Conservation (phyloP, 129 eudicot species). For the Chrysanthemum makinoi region DNA sequence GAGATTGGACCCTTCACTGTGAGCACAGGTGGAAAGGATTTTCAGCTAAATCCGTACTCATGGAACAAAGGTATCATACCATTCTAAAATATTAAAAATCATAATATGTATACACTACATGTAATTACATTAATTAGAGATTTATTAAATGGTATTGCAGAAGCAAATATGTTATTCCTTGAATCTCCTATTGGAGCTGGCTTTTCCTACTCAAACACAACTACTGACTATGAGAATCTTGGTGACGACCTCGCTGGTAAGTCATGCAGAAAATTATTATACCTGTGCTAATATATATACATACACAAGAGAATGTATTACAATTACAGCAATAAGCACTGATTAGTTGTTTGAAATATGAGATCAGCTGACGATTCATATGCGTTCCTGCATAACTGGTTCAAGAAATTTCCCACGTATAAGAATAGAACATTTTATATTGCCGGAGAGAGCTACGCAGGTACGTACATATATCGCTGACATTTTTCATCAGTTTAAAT, state of each 20-base stretch:
- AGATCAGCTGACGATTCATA: constrained; percentile 75
- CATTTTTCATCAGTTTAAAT: neutral
- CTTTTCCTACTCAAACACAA: constrained; percentile 74
- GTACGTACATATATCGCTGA: constrained; percentile 43
- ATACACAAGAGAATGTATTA: neutral
- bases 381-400: constrained; percentile 79
- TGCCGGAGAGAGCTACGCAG: constrained; percentile 97
- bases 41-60: constrained; percentile 56
- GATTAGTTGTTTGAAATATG: neutral
- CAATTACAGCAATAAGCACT: neutral
- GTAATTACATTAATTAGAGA: neutral
- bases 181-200: constrained; percentile 94
- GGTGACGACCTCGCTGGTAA: constrained; percentile 87
- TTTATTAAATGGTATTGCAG: constrained; percentile 36
- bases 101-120: neutral
- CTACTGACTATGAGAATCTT: constrained; percentile 58
- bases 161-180: constrained; percentile 81
- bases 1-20: constrained; percentile 86
- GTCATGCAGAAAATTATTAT: neutral
- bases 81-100: neutral
- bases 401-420: constrained; percentile 71
- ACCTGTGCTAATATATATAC: neutral
- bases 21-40: constrained; percentile 41
- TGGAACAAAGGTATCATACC: constrained; percentile 55
- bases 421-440: constrained; percentile 49